Evolutionary conservation across 768 basidiomycete species (phyloP), one percentile per base, ranked within the genome.

Genomic region (Fomitopsis pulvina): DNA sequence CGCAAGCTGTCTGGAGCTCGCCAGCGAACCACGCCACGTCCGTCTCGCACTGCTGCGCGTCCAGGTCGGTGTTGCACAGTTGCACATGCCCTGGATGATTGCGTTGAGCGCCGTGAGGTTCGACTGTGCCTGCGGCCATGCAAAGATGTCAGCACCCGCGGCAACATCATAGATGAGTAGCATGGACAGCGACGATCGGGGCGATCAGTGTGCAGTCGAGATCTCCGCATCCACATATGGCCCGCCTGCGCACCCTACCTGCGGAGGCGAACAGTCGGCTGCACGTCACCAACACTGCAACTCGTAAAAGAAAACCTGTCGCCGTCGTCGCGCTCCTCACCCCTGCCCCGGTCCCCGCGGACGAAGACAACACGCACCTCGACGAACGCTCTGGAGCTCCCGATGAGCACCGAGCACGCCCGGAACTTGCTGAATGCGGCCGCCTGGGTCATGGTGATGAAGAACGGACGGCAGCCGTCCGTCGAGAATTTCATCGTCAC

Each of bases 1-100:
- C 65, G 59, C 90, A 92, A 0, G 71, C 66, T 1, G 62, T 58
- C 55, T 73, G 64, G 16, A 90, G 63, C 27, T 66, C 56, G 0
- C 65, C 60, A 1, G 78, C 75, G 61, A 84, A 87, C 73, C 76
- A 79, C 4, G 59, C 71, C 81, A 93, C 87, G 55, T 85, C 85
- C 25, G 67, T 54, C n/a, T 66, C 56, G 57, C 90, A 93, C 52
- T 82, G 74, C 21, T 66, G 70, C 12, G 67, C 61, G 2, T 63
- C 59, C 1, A 65, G 59, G 14, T 62, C 66, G 4, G 87, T 86
- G 57, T 89, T 83, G 64, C n/a, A n/a, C n/a, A n/a, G n/a, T n/a
- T n/a, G n/a, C 91, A 93, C 0, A 85, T 88, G 2, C 86, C 87
- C 83, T 86, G 87, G 6, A 92, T 60, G 44, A 89, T 70, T 8